phyloP scores from a whole-genome alignment of 768 basidiomycete genomes.

The Tricholoma furcatifolium region DNA sequence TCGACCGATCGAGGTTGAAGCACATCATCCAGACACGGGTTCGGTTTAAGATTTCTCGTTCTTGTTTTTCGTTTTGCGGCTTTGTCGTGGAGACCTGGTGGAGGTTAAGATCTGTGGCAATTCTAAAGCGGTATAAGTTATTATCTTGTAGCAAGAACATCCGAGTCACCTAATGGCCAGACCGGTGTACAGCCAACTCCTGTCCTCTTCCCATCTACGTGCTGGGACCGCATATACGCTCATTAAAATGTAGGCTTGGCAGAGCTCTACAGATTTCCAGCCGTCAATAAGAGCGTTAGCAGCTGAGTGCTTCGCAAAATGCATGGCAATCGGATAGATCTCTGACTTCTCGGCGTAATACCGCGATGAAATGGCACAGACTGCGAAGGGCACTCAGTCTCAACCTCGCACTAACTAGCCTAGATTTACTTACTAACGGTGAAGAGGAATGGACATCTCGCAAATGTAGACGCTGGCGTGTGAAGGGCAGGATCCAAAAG shows the following conservation, averaged over 20 bases:
- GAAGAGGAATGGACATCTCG: slow-evolving; percentile 87
- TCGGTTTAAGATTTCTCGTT: slow-evolving; percentile 82
- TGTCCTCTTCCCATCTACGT: slow-evolving; percentile 84
- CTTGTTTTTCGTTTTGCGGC: slow-evolving; percentile 70
- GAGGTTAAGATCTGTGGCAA: slow-evolving; percentile 88
- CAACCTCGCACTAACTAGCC: neutral
- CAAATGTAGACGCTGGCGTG: slow-evolving; percentile 74
- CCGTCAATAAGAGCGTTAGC: slow-evolving; percentile 79
- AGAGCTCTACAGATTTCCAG: slow-evolving; percentile 84
- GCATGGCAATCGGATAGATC: slow-evolving; percentile 87
- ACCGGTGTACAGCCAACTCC: slow-evolving; percentile 87
- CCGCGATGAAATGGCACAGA: slow-evolving; percentile 84
- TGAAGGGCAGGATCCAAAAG: slow-evolving; percentile 81
- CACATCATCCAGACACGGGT: slow-evolving; percentile 90
- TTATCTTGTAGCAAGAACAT: too few relatives aligned
- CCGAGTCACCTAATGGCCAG: slow-evolving; percentile 72
- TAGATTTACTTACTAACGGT: slow-evolving; percentile 64
- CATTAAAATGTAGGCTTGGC: slow-evolving; percentile 91
- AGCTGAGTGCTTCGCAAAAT: slow-evolving; percentile 81
- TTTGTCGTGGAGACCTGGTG: slow-evolving; percentile 64
- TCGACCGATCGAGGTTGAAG: slow-evolving; percentile 85
- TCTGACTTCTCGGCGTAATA: slow-evolving; percentile 79
- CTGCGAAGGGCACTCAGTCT: slow-evolving; percentile 28
- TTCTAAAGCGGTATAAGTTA: slow-evolving; percentile 36
- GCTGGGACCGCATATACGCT: slow-evolving; percentile 80